Evolutionary conservation across 257 asterid species (phyloP).

Genomic region (Solanum arcanum): DNA sequence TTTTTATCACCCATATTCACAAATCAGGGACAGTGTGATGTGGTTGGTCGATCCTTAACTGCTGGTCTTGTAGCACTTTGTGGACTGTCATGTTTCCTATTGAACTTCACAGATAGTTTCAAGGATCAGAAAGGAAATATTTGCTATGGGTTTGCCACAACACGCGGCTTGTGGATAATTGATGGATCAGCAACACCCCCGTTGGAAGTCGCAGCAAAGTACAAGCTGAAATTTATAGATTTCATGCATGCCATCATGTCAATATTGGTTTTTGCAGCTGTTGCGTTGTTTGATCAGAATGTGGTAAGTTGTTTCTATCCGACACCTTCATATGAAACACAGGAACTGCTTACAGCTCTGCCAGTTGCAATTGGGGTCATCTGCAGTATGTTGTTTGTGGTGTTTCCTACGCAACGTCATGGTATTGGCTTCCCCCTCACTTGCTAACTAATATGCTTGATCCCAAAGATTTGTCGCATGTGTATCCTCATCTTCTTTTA

Average conservation of each 20-base stretch:
- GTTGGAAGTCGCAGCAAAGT: slow-evolving; percentile 33
- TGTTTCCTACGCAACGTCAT: slow-evolving; percentile 73
- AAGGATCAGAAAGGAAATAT: slow-evolving; percentile 61
- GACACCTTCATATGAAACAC: slow-evolving; percentile 36
- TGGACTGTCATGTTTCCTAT: slow-evolving; percentile 57
- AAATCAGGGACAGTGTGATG: slow-evolving; percentile 69
- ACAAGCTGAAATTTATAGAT: slow-evolving; percentile 61
- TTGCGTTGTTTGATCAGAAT: slow-evolving; percentile 62
- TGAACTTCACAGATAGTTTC: slow-evolving; percentile 77
- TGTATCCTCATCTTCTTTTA: background rate
- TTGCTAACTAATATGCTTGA: background rate
- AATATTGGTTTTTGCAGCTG: slow-evolving; percentile 63
- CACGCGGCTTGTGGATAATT: slow-evolving; percentile 61
- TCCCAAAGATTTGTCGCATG: background rate
- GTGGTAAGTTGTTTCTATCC: slow-evolving; percentile 79
- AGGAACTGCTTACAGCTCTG: slow-evolving; percentile 61
- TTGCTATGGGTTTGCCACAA: slow-evolving; percentile 68
- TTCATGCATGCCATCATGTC: slow-evolving; percentile 84
- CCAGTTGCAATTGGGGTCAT: slow-evolving; percentile 83
- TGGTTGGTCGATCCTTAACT: slow-evolving; percentile 37
- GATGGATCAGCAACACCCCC: slow-evolving; percentile 62
- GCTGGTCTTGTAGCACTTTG: slow-evolving; percentile 47
- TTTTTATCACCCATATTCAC: slow-evolving; percentile 70
- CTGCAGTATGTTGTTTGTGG: slow-evolving; percentile 77
- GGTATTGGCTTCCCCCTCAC: slow-evolving; percentile 90